phyloP scores from a whole-genome alignment of 2,329 filamentous ascomycete genomes.

The Rhinocladiella mackenziei region DNA sequence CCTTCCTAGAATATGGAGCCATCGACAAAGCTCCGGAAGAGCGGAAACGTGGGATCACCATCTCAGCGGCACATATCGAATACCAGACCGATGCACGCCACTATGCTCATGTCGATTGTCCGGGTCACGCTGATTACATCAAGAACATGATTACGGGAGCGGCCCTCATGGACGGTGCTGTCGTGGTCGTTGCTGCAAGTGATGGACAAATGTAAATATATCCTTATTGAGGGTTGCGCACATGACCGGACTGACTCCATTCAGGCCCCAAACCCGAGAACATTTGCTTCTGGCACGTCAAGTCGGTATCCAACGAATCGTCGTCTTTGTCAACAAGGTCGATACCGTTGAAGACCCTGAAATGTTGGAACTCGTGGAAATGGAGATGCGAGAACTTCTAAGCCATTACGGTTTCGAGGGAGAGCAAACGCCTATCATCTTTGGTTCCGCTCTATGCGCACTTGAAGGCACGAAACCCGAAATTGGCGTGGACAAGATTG shows the following conservation, averaged over 20 bases:
- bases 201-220: constrained; percentile 86
- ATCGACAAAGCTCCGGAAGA: constrained; percentile 99
- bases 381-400: constrained; percentile 99
- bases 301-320: constrained; percentile 95
- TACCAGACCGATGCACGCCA: constrained; percentile 91
- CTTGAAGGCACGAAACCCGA: constrained; percentile 82
- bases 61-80: constrained; percentile 97
- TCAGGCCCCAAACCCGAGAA: constrained; percentile 88
- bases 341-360: constrained; percentile 96
- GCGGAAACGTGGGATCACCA: constrained; percentile 99
- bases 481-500: constrained; percentile 82
- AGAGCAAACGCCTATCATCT: constrained; percentile 93
- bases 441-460: constrained; percentile 94
- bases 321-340: constrained; percentile 99
- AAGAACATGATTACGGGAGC: constrained; percentile 99
- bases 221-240: constrained; percentile 1
- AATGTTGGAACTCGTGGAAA: constrained; percentile 99
- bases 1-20: constrained; percentile 92
- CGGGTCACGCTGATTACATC: constrained; percentile 99
- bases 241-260: background rate
- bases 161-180: constrained; percentile 97
- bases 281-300: constrained; percentile 96
- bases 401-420: constrained; percentile 93
- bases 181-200: constrained; percentile 96
- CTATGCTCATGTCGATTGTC: constrained; percentile 99